Percentiles rank a stretch among this genome's conserved stretches.
These are phyloP conservation scores for Annona squamosa DNA, from an alignment of 164 flowering plant species.

Conservation along the genomic window DNA sequence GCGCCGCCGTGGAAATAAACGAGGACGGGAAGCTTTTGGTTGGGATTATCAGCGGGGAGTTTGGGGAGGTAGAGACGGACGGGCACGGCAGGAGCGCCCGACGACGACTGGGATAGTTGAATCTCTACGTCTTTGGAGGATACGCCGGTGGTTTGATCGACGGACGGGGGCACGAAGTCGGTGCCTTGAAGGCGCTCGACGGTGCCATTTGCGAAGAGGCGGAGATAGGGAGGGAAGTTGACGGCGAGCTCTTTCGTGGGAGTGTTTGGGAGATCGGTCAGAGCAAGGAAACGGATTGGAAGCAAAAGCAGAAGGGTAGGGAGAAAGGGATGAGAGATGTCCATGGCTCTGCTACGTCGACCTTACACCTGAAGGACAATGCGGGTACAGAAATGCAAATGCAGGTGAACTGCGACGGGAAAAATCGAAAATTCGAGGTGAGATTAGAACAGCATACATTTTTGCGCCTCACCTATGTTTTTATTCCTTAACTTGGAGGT, in stretches of 20 bases:
- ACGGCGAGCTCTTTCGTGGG: neutral
- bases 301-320: too few species aligned
- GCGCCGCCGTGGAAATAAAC: conserved; percentile 12
- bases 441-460: too few species aligned
- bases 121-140: conserved; percentile 9
- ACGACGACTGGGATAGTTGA: too few species aligned
- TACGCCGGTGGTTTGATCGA: conserved; percentile 2
- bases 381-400: too few species aligned
- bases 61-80: conserved; percentile 7
- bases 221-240: conserved; percentile 3
- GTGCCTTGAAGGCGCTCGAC: conserved; percentile 1
- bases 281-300: neutral
- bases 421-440: too few species aligned
- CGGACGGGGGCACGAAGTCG: conserved; percentile 1
- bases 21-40: conserved; percentile 4
- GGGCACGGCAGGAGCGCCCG: neutral
- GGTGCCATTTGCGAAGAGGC: neutral
- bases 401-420: too few species aligned
- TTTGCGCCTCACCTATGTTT: too few species aligned
- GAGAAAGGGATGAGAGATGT: neutral
- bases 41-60: neutral
- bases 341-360: neutral
- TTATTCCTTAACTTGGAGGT: too few species aligned
- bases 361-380: too few species aligned
- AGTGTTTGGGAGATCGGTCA: neutral